Conservation (phyloP, 2,329 filamentous ascomycete genomes). For the Dryadomyces sulphureus region DNA sequence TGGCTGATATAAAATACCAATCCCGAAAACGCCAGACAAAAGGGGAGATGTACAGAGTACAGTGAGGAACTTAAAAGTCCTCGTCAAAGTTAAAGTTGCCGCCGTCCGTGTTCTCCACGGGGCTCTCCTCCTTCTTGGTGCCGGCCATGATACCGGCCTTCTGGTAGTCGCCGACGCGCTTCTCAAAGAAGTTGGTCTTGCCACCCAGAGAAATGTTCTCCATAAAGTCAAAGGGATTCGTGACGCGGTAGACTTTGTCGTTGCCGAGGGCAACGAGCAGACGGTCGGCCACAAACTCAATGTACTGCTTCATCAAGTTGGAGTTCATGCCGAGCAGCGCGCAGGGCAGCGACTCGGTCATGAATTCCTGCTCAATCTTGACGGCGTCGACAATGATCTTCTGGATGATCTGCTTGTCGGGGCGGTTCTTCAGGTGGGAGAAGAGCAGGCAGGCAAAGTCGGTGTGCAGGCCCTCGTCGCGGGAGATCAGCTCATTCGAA, state of each 20-base stretch:
- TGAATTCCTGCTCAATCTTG: constrained; percentile 89
- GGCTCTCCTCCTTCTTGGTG: constrained; percentile 43
- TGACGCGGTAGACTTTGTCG: constrained; percentile 78
- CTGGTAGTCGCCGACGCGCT: constrained; percentile 98
- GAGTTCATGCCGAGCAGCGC: constrained; percentile 96
- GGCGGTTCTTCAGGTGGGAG: constrained; percentile 91
- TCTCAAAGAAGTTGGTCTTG: constrained; percentile 99
- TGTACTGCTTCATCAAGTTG: constrained; percentile 97
- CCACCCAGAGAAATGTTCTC: constrained; percentile 97
- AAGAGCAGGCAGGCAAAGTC: constrained; percentile 97
- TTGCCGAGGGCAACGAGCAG: constrained; percentile 88
- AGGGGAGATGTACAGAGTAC: constrained; percentile 7
- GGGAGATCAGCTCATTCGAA: constrained; percentile 99
- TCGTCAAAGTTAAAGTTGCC: constrained; percentile 91
- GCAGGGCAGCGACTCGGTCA: constrained; percentile 87
- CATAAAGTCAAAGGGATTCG: constrained; percentile 99
- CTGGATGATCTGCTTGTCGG: constrained; percentile 64
- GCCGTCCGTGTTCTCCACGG: constrained; percentile 37
- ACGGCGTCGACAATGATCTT: constrained; percentile 92
- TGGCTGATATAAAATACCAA: constrained; percentile 5
- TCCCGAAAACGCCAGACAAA: constrained; percentile 6
- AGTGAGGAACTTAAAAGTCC: constrained; percentile 59
- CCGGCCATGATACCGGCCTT: constrained; percentile 98
- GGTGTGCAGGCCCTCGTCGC: constrained; percentile 97
- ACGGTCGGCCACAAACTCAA: constrained; percentile 96